Evolutionary conservation across 345 rosid genomes (phyloP).

Genomic region (Kernera saxatilis): DNA sequence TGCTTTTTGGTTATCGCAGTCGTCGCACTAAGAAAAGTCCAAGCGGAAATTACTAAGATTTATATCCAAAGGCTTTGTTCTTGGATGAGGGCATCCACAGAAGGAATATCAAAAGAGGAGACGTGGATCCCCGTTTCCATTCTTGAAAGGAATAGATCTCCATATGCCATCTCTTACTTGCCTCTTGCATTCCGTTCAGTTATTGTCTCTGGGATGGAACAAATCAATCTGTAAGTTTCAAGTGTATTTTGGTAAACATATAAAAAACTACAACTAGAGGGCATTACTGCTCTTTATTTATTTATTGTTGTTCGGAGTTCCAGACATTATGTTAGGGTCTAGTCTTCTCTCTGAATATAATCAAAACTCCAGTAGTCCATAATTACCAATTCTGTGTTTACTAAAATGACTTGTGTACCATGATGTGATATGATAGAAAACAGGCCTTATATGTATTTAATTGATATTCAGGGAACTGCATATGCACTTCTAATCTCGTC

Average conservation of each 20-base stretch:
- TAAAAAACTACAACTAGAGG: neutral
- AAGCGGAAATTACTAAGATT: constrained; percentile 75
- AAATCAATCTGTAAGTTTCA: constrained; percentile 67
- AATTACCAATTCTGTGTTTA: neutral
- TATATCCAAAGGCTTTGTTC: constrained; percentile 88
- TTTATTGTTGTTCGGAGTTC: neutral
- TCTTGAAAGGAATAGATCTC: constrained; percentile 92
- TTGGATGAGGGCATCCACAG: constrained; percentile 84
- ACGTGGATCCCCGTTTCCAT: constrained; percentile 81
- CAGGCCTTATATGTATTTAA: neutral
- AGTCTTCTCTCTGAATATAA: neutral
- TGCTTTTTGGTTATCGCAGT: constrained; percentile 45
- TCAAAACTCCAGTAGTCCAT: neutral
- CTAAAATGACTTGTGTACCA: neutral
- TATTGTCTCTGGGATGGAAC: constrained; percentile 78
- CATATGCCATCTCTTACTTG: constrained; percentile 78
- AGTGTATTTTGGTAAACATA: constrained; percentile 3
- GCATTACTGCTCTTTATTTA: neutral
- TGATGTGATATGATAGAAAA: constrained; percentile 5
- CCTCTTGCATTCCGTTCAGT: constrained; percentile 87
- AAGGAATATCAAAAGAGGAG: constrained; percentile 72
- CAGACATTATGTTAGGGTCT: neutral
- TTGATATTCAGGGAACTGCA: neutral
- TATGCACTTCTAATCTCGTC: neutral
- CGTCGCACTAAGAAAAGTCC: constrained; percentile 58